A percentile compares a stretch with the other conserved stretches of the same genome.
phyloP scores from a whole-genome alignment of 2,329 filamentous ascomycete genomes.

The Aureobasidium sp. region DNA sequence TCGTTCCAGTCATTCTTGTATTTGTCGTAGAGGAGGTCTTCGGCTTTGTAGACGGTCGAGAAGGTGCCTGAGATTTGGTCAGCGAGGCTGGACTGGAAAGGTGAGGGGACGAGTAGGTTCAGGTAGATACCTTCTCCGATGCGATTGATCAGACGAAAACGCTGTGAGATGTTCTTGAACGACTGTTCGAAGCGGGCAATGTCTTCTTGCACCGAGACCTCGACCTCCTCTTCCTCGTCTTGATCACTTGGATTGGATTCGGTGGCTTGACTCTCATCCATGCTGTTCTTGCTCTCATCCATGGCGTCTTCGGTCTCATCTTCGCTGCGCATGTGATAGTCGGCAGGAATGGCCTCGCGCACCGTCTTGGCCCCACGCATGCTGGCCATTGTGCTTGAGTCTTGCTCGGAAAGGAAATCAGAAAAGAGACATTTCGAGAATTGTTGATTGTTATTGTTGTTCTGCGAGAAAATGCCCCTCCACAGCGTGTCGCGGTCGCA shows the following conservation, averaged over 20 bases:
- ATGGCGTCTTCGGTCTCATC: conserved; percentile 23
- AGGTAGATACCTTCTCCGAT: conserved; percentile 75
- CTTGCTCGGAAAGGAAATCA: background rate
- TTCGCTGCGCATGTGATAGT: conserved; percentile 17
- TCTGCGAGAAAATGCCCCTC: background rate
- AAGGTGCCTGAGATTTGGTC: conserved; percentile 65
- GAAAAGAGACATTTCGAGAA: background rate
- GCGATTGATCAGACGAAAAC: conserved; percentile 86
- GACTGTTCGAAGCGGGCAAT: conserved; percentile 77
- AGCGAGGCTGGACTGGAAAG: background rate
- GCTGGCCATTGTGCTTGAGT: conserved; percentile 7
- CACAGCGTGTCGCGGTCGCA: background rate
- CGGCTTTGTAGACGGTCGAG: conserved; percentile 97
- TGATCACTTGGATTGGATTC: conserved; percentile 43
- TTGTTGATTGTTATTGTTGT: conserved; percentile 6
- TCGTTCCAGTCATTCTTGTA: conserved; percentile 86
- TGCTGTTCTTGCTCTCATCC: conserved; percentile 43
- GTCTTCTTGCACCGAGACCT: conserved; percentile 68
- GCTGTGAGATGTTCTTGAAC: conserved; percentile 75
- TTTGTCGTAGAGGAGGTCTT: conserved; percentile 77
- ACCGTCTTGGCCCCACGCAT: conserved; percentile 13
- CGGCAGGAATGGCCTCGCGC: conserved; percentile 15
- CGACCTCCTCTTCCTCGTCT: conserved; percentile 43
- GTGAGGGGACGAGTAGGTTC: too few relatives aligned
- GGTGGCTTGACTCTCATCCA: conserved; percentile 46